These are phyloP conservation scores for Auriscalpium orientale DNA, from an alignment of 768 basidiomycete species.

Conservation along the genomic window DNA sequence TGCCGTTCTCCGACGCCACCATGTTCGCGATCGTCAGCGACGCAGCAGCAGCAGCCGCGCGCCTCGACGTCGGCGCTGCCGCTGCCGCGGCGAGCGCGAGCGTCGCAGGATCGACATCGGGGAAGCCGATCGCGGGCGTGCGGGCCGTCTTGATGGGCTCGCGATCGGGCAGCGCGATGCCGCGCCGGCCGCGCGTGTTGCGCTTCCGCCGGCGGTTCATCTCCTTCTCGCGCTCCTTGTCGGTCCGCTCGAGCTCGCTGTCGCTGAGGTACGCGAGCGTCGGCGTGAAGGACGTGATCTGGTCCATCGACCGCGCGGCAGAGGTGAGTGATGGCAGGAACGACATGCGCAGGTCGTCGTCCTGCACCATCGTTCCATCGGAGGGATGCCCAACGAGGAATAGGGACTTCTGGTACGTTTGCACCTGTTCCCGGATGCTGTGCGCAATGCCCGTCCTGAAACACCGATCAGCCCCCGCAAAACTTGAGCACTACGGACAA, in stretches of 20 bases:
- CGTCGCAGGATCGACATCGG: conserved; percentile 65
- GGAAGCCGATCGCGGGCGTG: conserved; percentile 82
- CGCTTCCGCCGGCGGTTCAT: conserved; percentile 78
- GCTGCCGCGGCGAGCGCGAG: conserved; percentile 59
- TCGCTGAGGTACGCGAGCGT: conserved; percentile 84
- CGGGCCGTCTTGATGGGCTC: conserved; percentile 89
- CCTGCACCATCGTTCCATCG: conserved; percentile 69
- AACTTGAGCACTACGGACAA: background rate
- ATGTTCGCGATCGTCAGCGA: conserved; percentile 83
- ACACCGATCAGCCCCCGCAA: background rate
- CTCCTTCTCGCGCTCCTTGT: conserved; percentile 93
- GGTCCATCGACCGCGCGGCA: conserved; percentile 67
- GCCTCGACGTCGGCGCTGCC: conserved; percentile 59
- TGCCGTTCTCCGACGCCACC: conserved; percentile 88
- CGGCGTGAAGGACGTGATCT: conserved; percentile 78
- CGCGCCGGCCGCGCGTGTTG: conserved; percentile 73
- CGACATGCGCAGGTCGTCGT: conserved; percentile 86
- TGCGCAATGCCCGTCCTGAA: conserved; percentile 89
- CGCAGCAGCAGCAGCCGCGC: conserved; percentile 84
- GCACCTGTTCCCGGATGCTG: conserved; percentile 91
- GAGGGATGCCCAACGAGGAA: conserved; percentile 85
- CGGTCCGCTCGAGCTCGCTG: conserved; percentile 80
- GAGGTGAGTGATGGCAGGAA: conserved; percentile 78
- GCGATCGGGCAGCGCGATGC: conserved; percentile 83
- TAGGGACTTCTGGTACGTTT: conserved; percentile 85